Evolutionary conservation across 2,329 filamentous ascomycete genomes (phyloP), one percentile per base, ranked within the genome.

Genomic region (Colletotrichum camelliae): DNA sequence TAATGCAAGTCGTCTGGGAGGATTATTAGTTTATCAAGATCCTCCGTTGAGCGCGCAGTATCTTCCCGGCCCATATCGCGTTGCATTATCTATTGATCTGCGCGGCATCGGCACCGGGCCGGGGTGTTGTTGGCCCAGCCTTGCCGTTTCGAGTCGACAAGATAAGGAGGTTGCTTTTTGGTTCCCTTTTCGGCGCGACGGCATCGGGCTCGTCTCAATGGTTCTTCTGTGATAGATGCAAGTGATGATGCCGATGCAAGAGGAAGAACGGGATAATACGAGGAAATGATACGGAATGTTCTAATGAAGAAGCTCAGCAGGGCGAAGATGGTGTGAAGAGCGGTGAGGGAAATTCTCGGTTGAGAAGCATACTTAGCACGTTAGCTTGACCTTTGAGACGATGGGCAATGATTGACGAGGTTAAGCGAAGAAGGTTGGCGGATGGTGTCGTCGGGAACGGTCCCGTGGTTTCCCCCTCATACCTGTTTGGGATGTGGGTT

Each of bases 71-170:
- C 55, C 43, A 74, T 74, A 74, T 76, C 70, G 43, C 21, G 24
- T 35, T 76, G 70, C 74, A 69, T 76, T 73, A 73, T 73, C 70
- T 76, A 76, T 76, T 69, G 74, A 64, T 64, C 72, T 76, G 74
- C 74, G 70, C 35, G 70, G 57, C 33, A 12, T 55, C 70, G 64
- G 74, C 48, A 39, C 61, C 57, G 48, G 72, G 57, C 58, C 74
- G 64, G 70, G 57, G n/a, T 52, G 39, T 61, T 69, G 33, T 57
- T 48, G 68, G 70, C 64, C 27, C 58, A 74, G 70, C 70, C 74
- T 69, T 68, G 58, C 64, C 74, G n/a, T 43, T 57, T 69, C 16
- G 16, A 64, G 70, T 52, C 58, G 43, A 31, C 35, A 43, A 73
- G 74, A 76, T 76, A 76, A 76, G 74, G 74, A 70, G 70, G 74